Evolutionary conservation across 495 filamentous ascomycete species (phyloP).

Genomic region (Rostrohypoxylon terebratum): DNA sequence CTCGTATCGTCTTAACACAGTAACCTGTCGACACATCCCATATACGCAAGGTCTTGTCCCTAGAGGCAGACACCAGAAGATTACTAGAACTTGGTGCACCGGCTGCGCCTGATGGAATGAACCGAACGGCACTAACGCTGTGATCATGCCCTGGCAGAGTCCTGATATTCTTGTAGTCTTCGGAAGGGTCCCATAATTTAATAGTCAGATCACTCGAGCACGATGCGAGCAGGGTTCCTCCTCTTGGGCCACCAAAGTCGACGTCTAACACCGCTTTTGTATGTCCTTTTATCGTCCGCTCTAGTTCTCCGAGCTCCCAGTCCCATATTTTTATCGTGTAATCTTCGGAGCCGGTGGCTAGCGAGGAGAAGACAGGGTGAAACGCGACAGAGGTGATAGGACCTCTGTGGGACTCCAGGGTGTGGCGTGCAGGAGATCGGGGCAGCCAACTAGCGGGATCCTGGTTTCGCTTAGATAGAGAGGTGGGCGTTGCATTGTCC

Average conservation of each 20-base stretch:
- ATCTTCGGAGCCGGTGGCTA: constrained; percentile 93
- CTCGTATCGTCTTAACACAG: constrained; percentile 85
- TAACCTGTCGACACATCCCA: constrained; percentile 96
- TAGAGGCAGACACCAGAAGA: constrained; percentile 80
- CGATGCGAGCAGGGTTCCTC: constrained; percentile 86
- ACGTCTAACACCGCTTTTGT: constrained; percentile 90
- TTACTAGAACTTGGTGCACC: constrained; percentile 74
- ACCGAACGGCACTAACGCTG: constrained; percentile 86
- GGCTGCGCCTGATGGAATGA: constrained; percentile 83
- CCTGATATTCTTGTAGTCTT: constrained; percentile 95
- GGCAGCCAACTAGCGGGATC: constrained; percentile 92
- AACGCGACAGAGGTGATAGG: constrained; percentile 92
- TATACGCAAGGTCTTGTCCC: constrained; percentile 86
- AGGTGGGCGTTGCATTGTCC: constrained; percentile 86
- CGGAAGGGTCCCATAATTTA: constrained; percentile 94
- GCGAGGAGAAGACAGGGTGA: constrained; percentile 90
- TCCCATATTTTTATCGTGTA: constrained; percentile 96
- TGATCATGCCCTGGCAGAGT: constrained; percentile 96
- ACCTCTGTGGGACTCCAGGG: constrained; percentile 83
- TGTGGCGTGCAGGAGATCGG: constrained; percentile 80
- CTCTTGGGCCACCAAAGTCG: constrained; percentile 90
- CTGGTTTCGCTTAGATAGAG: constrained; percentile 79
- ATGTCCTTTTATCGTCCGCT: constrained; percentile 92
- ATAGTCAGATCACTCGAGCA: constrained; percentile 93
- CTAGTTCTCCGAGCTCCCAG: constrained; percentile 94